A percentile compares a stretch with the other conserved stretches of the same genome.
These are phyloP conservation scores for Capsaspora owczarzaki DNA, from an alignment of 78 protist species.

Conservation along the genomic window DNA sequence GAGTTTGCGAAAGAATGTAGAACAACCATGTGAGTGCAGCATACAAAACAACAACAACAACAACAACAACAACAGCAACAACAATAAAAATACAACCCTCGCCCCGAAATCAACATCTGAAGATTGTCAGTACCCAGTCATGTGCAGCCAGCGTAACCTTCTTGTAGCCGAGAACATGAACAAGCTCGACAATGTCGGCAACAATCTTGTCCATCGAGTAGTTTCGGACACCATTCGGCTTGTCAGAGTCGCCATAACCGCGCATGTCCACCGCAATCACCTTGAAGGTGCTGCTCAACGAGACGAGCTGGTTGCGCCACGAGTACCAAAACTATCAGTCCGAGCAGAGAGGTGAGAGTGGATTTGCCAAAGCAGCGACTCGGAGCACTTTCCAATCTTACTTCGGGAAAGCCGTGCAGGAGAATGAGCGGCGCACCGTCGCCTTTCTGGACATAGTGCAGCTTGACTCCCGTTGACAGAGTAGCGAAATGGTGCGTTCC, in stretches of 20 bases:
- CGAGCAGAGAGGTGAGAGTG: no score
- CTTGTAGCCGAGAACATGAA: background rate
- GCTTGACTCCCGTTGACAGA: background rate
- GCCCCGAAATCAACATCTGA: no score
- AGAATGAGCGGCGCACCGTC: background rate
- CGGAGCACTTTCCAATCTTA: background rate
- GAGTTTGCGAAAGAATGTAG: no score
- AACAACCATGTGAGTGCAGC: background rate
- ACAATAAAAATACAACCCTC: background rate
- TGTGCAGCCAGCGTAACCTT: background rate
- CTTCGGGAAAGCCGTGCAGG: conserved; percentile 17
- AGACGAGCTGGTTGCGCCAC: conserved; percentile 6
- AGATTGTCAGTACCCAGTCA: background rate
- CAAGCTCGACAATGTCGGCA: background rate
- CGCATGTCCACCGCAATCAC: conserved; percentile 25
- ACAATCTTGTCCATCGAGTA: background rate
- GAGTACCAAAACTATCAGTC: background rate
- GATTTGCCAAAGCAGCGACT: background rate
- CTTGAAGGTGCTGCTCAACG: background rate
- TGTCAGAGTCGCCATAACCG: conserved; percentile 16
- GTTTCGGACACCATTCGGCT: background rate
- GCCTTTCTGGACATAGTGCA: conserved; percentile 6
- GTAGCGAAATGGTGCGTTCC: no score
- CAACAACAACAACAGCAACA: background rate
- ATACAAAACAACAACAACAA: background rate